Evolutionary conservation across 257 asterid species (phyloP).

Genomic region (Nyctanthes arbortristis): DNA sequence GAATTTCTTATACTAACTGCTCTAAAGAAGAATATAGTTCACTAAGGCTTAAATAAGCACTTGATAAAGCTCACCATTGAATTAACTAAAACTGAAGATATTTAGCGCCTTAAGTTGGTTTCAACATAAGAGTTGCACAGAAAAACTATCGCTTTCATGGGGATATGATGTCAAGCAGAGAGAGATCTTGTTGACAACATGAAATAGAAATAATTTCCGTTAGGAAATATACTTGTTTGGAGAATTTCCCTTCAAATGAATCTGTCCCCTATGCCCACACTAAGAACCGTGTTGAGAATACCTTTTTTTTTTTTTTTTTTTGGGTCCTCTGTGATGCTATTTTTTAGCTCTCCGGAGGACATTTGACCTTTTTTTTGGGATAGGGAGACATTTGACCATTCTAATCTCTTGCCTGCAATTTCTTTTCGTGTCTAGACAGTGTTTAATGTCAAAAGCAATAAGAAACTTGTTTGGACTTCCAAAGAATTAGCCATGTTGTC

Average conservation of each 20-base stretch:
- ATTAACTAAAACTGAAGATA: background rate
- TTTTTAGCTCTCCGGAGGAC: too few species aligned
- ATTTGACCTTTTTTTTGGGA: too few species aligned
- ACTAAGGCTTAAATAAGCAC: background rate
- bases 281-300: too few species aligned
- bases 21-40: background rate
- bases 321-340: too few species aligned
- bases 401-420: background rate
- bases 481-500: background rate
- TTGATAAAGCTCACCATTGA: background rate
- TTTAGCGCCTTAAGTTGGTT: background rate
- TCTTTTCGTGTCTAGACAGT: background rate
- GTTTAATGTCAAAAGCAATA: background rate
- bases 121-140: background rate
- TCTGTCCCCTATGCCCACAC: background rate
- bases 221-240: background rate
- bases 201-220: background rate
- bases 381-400: background rate
- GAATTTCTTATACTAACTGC: background rate
- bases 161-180: background rate
- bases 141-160: constrained; percentile 2
- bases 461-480: background rate
- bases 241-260: background rate
- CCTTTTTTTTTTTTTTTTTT: too few species aligned
- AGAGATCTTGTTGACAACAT: constrained; percentile 7